Base-by-base conservation (phyloP, 306 rosid genomes). In the Fragaria ananassa region DNA sequence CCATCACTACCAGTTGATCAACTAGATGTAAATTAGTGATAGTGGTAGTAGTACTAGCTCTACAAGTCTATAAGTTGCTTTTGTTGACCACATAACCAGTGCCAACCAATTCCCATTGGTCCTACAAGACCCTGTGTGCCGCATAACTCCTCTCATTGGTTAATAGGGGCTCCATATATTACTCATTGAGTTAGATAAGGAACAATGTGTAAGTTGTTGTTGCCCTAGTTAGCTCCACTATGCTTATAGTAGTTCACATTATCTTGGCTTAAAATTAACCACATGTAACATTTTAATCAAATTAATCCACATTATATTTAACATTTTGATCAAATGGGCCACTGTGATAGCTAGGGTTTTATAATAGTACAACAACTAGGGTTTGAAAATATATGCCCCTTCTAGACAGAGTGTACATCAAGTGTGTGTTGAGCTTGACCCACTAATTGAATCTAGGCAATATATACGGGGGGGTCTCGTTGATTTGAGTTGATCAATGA, bases 121-220 rank as follows among this genome's bases (percentile, higher is more conserved):
- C 70, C 70, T 19, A 64, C 46, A 18, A 18, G 19, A 64, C 45
- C 70, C 70, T 64, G 47, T 37, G 70, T 64, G 70, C 70, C 70
- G 18, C 70, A 64, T 35, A 64, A 64, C 25, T 64, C 27, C 19
- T 34, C 21, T n/a, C 42, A 62, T 62, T 62, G 41, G n/a, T 15
- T 37, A 5, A 37, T 5, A 37, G 4, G 34, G 34, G 34, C 7
- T 37, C 41, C 41, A 37, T 37, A 37, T 37, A 37, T 37, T 37
- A 37, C 41, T 5, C 41, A 37, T 5, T 0, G 35, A 31, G 35
- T 31, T 3, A 31, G 35, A 31, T 31, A 15, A 62, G 68, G 42
- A 62, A 31, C 21, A 10, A 0, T 8, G 27, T 58, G 13, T 58
- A 10, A 11, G 9, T 9, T 9, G 56, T 18, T 54, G 60, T 54